Conservation (phyloP, 2,329 filamentous ascomycete species). For the Colletotrichum ledebouriae region DNA sequence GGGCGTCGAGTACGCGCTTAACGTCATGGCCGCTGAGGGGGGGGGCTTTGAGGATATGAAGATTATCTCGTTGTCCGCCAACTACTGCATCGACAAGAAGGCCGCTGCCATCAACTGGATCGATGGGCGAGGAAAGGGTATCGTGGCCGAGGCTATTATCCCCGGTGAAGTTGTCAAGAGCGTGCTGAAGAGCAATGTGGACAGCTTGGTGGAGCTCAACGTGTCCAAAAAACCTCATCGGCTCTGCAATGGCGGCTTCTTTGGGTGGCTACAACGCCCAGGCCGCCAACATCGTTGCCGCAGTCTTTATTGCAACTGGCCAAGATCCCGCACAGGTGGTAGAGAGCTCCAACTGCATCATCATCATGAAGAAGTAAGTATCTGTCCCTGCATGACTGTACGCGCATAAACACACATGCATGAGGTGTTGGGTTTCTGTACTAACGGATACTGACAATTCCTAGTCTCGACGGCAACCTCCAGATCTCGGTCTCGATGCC, state of each 20-base stretch:
- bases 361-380: conserved; percentile 98
- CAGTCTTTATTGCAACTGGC: conserved; percentile 94
- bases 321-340: conserved; percentile 98
- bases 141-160: conserved; percentile 97
- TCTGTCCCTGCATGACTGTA: conserved; percentile 44
- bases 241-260: conserved; percentile 95
- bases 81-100: conserved; percentile 99
- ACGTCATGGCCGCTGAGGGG: conserved; percentile 88
- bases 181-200: conserved; percentile 93
- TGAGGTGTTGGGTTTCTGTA: no score
- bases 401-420: no score
- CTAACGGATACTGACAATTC: conserved; percentile 49
- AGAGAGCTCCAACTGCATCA: conserved; percentile 97
- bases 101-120: conserved; percentile 98
- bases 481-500: conserved; percentile 99
- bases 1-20: conserved; percentile 93
- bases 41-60: conserved; percentile 93
- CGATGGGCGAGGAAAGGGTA: conserved; percentile 94
- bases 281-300: conserved; percentile 96
- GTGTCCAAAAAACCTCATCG: conserved; percentile 95
- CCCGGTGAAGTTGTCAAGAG: conserved; percentile 86
- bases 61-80: conserved; percentile 94
- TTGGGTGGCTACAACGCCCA: conserved; percentile 98
- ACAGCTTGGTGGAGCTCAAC: conserved; percentile 93
- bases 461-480: conserved; percentile 86